Conservation (phyloP, 441 rosid species). For the Adansonia grandidieri region DNA sequence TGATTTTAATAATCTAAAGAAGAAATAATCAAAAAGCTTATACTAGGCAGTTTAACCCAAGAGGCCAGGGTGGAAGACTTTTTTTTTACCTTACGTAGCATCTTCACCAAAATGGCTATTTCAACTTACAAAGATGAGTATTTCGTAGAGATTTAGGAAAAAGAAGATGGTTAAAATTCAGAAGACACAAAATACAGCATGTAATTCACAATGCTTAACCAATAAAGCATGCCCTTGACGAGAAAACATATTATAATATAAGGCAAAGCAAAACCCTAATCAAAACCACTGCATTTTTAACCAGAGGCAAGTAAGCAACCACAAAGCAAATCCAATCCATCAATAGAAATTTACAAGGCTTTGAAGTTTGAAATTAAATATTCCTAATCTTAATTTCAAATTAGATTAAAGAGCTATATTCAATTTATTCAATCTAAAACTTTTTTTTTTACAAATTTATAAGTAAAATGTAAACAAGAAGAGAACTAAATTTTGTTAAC, state of each 20-base stretch:
- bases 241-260: neutral
- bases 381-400: slow-evolving; percentile 16
- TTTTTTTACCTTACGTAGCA: neutral
- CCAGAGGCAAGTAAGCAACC: neutral
- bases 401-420: neutral
- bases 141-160: neutral
- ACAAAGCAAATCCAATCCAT: slow-evolving; percentile 1
- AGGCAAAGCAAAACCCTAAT: slow-evolving; percentile 4
- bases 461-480: neutral
- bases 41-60: neutral
- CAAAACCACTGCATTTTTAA: neutral
- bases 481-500: neutral
- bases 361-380: neutral
- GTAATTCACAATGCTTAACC: neutral
- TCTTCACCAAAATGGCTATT: neutral
- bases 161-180: neutral
- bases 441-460: neutral
- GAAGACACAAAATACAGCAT: neutral
- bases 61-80: neutral
- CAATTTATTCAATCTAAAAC: neutral
- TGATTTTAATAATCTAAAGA: neutral
- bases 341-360: neutral
- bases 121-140: neutral
- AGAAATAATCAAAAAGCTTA: neutral
- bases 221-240: neutral